These are phyloP conservation scores for Vaccinium darrowii DNA, from an alignment of 148 eudicot species.

Conservation along the genomic window DNA sequence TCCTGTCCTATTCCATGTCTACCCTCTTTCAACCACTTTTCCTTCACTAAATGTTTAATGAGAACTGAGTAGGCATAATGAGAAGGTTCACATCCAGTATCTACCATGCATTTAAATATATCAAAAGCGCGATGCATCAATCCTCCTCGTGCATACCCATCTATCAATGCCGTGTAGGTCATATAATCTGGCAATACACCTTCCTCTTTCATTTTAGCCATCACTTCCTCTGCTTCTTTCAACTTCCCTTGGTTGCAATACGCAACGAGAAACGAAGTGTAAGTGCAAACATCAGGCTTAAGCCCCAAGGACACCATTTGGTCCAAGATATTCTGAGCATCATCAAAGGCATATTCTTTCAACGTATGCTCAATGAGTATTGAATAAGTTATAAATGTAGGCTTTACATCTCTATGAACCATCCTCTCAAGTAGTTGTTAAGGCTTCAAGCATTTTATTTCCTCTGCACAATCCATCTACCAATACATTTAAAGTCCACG, in stretches of 20 bases:
- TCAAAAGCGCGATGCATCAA: conserved; percentile 47
- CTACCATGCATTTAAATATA: conserved; percentile 62
- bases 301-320: conserved; percentile 57
- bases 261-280: conserved; percentile 72
- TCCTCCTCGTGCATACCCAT: conserved; percentile 64
- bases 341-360: conserved; percentile 60
- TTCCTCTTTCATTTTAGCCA: conserved; percentile 52
- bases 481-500: conserved; percentile 50
- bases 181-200: conserved; percentile 58
- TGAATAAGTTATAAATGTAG: conserved; percentile 51
- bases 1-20: conserved; percentile 23
- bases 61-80: conserved; percentile 63
- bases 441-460: conserved; percentile 47
- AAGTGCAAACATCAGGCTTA: conserved; percentile 71
- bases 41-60: conserved; percentile 54
- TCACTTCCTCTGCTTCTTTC: conserved; percentile 63
- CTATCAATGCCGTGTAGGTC: conserved; percentile 65
- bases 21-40: conserved; percentile 24
- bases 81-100: conserved; percentile 71
- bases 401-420: conserved; percentile 50
- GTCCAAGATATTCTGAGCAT: conserved; percentile 50
- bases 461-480: conserved; percentile 67
- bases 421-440: conserved; percentile 41
- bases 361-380: conserved; percentile 63
- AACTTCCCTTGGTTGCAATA: conserved; percentile 61